These are phyloP conservation scores for Mycena capillaripes DNA, from an alignment of 768 basidiomycete genomes.

Conservation along the genomic window DNA sequence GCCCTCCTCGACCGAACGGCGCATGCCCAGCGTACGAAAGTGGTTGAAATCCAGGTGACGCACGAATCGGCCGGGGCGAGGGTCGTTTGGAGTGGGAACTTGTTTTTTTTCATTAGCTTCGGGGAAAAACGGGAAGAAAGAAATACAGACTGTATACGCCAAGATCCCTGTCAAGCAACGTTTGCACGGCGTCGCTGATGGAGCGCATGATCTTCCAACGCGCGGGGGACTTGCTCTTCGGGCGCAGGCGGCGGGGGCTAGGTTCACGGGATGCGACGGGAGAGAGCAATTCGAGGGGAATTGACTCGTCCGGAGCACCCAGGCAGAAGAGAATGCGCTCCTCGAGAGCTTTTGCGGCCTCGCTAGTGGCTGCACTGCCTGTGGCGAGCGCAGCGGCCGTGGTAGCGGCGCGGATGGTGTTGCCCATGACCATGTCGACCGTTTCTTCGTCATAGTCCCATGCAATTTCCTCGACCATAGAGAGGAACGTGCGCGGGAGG, in stretches of 20 bases:
- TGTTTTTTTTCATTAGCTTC: conserved; percentile 22
- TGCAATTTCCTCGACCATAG: conserved; percentile 83
- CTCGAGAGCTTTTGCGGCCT: conserved; percentile 66
- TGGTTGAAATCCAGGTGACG: conserved; percentile 95
- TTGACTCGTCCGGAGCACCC: conserved; percentile 74
- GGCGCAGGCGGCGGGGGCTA: conserved; percentile 80
- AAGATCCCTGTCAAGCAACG: conserved; percentile 74
- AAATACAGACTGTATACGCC: conserved; percentile 77
- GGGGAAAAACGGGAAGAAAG: conserved; percentile 10
- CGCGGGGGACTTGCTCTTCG: conserved; percentile 85
- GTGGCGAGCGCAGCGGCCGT: conserved; percentile 73
- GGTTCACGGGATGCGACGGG: conserved; percentile 88
- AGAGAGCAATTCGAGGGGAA: conserved; percentile 82
- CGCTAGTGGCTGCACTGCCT: conserved; percentile 50
- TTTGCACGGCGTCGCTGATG: conserved; percentile 84
- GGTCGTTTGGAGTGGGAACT: conserved; percentile 81
- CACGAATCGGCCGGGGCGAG: conserved; percentile 84
- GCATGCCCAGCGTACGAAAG: conserved; percentile 97
- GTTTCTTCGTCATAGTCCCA: conserved; percentile 80
- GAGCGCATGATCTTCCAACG: conserved; percentile 87
- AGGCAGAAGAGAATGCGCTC: conserved; percentile 72
- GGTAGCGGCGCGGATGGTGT: conserved; percentile 77
- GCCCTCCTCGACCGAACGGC: conserved; percentile 92
- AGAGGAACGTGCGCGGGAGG: conserved; percentile 87
- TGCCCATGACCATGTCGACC: conserved; percentile 73